Conservation (phyloP, 768 basidiomycete species). For the Pleurotus djamor region DNA sequence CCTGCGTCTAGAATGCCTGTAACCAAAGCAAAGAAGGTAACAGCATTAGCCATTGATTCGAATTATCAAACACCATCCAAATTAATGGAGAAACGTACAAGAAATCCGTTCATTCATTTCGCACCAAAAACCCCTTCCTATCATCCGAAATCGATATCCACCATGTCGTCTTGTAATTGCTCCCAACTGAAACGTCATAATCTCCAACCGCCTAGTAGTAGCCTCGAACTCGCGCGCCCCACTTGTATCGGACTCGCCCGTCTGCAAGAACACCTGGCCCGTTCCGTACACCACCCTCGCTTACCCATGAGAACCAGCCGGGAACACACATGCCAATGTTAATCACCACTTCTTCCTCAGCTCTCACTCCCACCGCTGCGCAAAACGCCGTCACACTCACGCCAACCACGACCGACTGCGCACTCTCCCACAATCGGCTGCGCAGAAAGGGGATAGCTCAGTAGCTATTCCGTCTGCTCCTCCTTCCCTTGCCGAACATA, state of each 20-base stretch:
- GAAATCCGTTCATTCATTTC: not conserved
- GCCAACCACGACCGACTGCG: not conserved
- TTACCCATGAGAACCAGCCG: not conserved
- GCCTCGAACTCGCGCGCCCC: not conserved
- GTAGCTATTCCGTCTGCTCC: slow-evolving; percentile 5
- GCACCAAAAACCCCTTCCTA: not conserved
- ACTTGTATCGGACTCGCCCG: not conserved
- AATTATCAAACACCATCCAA: not conserved
- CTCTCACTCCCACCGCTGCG: not conserved
- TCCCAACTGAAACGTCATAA: not conserved
- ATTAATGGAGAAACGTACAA: not conserved
- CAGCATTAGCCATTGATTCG: not conserved
- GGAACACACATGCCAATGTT: not conserved
- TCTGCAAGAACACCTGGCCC: not conserved
- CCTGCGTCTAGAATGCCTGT: not conserved
- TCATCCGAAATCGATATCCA: not conserved
- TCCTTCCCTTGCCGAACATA: slow-evolving; percentile 5
- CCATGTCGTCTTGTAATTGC: not conserved
- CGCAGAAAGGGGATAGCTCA: not conserved
- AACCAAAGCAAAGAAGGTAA: not conserved
- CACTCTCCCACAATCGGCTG: not conserved
- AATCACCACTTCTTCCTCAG: not conserved
- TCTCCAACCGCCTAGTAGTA: not conserved
- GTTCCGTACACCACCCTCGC: not conserved
- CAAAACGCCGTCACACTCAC: not conserved